phyloP scores from a whole-genome alignment of 306 rosid genomes.

The Casuarina cunninghamiana region DNA sequence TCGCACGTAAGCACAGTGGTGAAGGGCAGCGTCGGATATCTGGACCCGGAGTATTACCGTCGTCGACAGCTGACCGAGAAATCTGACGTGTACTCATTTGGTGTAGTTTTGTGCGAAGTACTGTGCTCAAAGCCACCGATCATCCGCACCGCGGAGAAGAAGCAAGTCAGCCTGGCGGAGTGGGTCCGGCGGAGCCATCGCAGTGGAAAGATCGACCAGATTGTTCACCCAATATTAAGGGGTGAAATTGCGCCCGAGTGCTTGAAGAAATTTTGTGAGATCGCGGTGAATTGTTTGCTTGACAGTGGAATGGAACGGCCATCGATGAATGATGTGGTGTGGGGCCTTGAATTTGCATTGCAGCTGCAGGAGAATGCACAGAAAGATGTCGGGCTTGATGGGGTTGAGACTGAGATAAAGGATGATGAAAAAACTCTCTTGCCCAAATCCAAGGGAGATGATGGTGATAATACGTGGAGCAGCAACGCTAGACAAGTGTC shows the following conservation, averaged over 20 bases:
- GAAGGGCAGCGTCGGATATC: neutral
- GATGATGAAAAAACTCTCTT: neutral
- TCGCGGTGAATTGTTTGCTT: conserved; percentile 6
- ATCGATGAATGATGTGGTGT: conserved; percentile 6
- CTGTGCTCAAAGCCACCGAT: neutral
- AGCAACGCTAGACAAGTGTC: neutral
- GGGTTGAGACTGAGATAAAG: neutral
- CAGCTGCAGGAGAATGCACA: neutral
- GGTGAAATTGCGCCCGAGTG: neutral
- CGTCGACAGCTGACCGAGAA: conserved; percentile 3
- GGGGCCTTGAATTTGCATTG: conserved; percentile 6
- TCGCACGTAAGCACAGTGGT: neutral
- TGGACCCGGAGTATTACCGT: neutral
- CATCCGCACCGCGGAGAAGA: neutral
- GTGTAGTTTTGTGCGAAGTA: conserved; percentile 2
- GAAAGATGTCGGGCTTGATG: neutral
- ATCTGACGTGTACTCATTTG: neutral
- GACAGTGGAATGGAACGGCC: conserved; percentile 2
- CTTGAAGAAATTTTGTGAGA: neutral
- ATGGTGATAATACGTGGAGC: neutral
- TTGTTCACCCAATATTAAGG: neutral
- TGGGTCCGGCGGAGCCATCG: neutral
- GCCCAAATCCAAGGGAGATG: neutral
- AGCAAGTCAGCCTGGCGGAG: neutral
- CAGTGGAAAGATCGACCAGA: neutral